Base-by-base conservation (phyloP, 352 stramenopile species). In the Phytophthora rubi region DNA sequence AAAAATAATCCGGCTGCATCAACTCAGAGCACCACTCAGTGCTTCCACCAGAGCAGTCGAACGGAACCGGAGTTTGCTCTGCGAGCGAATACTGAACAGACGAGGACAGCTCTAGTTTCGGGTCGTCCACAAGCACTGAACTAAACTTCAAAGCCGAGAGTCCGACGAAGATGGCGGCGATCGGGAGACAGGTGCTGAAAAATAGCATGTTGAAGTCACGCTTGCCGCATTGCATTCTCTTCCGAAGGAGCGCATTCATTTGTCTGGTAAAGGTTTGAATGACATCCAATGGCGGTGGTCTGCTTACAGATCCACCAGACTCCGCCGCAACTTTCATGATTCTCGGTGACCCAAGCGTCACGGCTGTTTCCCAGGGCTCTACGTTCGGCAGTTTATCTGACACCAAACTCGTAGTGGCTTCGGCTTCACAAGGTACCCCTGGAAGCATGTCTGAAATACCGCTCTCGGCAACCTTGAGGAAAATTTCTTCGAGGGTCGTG, bases 401-500 rank as follows among this genome's bases (percentile, higher is more conserved):
- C 26, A 18, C 15, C 12, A 35, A 49, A 33, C 59, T 59, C 12
- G 23, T 12, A 4, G 55, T 33, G 13, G 8, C 21, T 1, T 42
- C 30, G 9, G 42, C 48, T 18, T 59, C 33, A 2, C 13, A 5
- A n/a, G 3, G 28, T 63, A 23, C 26, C 18, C 54, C 44, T 8
- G 33, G 18, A 5, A 57, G 21, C 21, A 28, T 7, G 26, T 37
- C 32, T 53, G 15, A 30, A 56, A 18, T 60, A 45, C 62, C 53
- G n/a, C 35, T 57, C 45, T 89, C 77, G 9, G 90, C 88, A n/a
- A 97, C 89, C 39, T 94, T 95, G 5, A 98, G 66, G 52, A 98
- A 98, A 16, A 97, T 89, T 67, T 97, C 89, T 67, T 98, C 91
- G 0, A 97, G 77, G 18, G 92, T 96, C 6, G 91, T 97, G 21